Evolutionary conservation across 257 asterid species (phyloP).

Genomic region (Solanum raphanifolium): DNA sequence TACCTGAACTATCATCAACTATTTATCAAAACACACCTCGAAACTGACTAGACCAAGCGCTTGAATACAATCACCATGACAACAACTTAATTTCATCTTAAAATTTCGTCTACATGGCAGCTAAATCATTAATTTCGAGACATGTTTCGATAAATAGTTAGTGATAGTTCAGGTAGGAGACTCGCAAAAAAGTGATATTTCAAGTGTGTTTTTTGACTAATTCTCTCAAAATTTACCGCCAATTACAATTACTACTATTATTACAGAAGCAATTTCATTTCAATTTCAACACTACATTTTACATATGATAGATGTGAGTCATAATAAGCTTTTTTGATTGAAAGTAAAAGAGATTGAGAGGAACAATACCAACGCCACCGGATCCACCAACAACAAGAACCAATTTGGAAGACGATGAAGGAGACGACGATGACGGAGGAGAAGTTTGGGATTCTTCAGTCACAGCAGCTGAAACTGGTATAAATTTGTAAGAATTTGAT

Average conservation of each 20-base stretch:
- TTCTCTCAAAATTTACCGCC: not conserved
- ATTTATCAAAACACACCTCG: not conserved
- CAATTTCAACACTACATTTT: not conserved
- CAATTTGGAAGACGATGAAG: constrained; percentile 35
- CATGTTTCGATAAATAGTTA: no score
- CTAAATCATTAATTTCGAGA: no score
- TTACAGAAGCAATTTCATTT: not conserved
- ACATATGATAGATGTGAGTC: not conserved
- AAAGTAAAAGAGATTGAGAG: not conserved
- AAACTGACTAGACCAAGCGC: not conserved
- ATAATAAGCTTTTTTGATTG: not conserved
- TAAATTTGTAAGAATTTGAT: constrained; percentile 6
- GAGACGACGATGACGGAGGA: not conserved
- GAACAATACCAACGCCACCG: constrained; percentile 82
- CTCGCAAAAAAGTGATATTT: not conserved
- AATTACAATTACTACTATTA: not conserved
- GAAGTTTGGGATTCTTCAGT: constrained; percentile 10
- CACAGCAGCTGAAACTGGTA: constrained; percentile 5
- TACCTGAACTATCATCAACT: not conserved
- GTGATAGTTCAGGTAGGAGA: not conserved
- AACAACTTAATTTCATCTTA: not conserved
- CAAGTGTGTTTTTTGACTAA: not conserved
- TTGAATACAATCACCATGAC: not conserved
- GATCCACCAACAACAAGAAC: constrained; percentile 93
- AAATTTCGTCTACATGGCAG: not conserved